Conservation (phyloP, 129 eudicot species). For the Arctium lappa region DNA sequence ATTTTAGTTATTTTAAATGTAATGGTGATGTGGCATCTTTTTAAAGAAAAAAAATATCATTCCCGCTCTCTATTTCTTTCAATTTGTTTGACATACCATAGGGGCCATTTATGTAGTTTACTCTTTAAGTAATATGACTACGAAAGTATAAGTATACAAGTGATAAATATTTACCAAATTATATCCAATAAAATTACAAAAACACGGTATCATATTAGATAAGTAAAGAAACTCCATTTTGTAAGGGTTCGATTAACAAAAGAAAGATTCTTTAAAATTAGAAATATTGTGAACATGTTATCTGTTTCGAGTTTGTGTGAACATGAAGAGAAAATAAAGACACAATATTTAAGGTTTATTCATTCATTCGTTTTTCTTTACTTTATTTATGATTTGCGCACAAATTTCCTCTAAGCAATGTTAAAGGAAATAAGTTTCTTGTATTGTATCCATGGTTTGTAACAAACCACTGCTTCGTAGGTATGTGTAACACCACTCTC, state of each 20-base stretch:
- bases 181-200: background rate
- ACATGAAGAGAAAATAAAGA: background rate
- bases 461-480: conserved; percentile 29
- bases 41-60: background rate
- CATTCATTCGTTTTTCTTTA: background rate
- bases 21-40: background rate
- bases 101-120: background rate
- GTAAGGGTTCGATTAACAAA: background rate
- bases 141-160: background rate
- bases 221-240: background rate
- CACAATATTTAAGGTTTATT: conserved; percentile 6
- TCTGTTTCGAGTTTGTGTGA: background rate
- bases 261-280: background rate
- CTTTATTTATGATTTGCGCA: background rate
- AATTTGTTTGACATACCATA: background rate
- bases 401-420: background rate
- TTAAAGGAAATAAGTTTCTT: conserved; percentile 35
- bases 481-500: conserved; percentile 22
- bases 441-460: conserved; percentile 22
- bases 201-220: background rate
- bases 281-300: background rate
- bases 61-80: background rate
- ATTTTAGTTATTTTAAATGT: background rate
- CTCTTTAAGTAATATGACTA: background rate
- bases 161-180: background rate